These are phyloP conservation scores for Sungouiozyma ichnusensis DNA, from an alignment of 805 yeast species.

Conservation along the genomic window DNA sequence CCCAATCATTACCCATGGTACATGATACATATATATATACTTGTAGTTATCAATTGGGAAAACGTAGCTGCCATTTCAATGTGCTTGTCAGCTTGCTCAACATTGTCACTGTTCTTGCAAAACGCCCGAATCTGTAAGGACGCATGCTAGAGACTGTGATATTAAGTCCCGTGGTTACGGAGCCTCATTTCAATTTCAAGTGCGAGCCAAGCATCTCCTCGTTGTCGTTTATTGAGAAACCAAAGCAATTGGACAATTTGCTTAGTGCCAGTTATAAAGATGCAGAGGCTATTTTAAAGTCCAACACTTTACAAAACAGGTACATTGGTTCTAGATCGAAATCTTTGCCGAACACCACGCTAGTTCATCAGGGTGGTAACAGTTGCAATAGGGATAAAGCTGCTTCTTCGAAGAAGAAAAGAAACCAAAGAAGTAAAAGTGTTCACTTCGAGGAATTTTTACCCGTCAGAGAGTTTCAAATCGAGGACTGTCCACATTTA, in stretches of 20 bases:
- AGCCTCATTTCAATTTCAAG: background rate
- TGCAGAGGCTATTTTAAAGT: background rate
- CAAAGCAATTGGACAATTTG: slow-evolving; percentile 8
- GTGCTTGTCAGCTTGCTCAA: background rate
- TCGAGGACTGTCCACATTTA: slow-evolving; percentile 65
- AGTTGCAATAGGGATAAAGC: background rate
- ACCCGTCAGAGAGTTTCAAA: slow-evolving; percentile 64
- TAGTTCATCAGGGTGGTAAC: slow-evolving; percentile 1
- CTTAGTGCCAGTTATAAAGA: slow-evolving; percentile 9
- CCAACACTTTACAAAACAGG: slow-evolving; percentile 17
- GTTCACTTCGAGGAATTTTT: slow-evolving; percentile 71
- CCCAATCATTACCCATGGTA: no score
- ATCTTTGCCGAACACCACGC: slow-evolving; percentile 34
- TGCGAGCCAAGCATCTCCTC: background rate
- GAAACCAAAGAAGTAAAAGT: slow-evolving; percentile 40
- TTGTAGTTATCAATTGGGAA: no score
- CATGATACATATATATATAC: no score
- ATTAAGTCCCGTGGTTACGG: background rate
- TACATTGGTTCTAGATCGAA: slow-evolving; percentile 18
- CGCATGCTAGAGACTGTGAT: background rate
- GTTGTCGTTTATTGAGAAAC: slow-evolving; percentile 3
- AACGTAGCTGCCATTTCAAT: background rate
- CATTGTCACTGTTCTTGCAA: no score
- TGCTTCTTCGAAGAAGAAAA: background rate
- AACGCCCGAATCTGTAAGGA: background rate